Evolutionary conservation across 345 rosid species (phyloP), one percentile per base, ranked within the genome.

Genomic region (Eucalyptus guilfoylei): DNA sequence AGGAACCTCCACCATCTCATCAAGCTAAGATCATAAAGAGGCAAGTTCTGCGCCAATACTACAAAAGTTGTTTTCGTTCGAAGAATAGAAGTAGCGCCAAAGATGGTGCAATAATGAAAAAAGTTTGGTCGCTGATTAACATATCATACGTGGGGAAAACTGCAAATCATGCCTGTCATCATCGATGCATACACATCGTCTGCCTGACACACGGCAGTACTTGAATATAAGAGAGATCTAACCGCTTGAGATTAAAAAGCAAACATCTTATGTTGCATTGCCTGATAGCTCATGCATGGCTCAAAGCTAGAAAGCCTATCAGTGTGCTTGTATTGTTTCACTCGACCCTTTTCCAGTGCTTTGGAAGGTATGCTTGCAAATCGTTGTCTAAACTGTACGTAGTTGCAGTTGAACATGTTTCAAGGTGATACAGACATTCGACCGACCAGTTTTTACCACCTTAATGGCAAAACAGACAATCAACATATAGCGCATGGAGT

Each of bases 1-100:
- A 88, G 87, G 94, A 93, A 50, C 90, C 92, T 83, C 93, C 89
- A 37, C 89, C 93, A 58, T 58, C 55, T 55, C 80, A 52, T 42
- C 81, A 90, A 86, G 86, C 87, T 88, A 89, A 55, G 86, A 92
- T 88, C 44, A 80, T 37, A 16, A 94, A 90, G 89, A 95, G 89
- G 96, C 93, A 92, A 24, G 93, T 89, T 55, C 32, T 28, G 17
- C 11, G 8, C 62, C 2, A 7, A 24, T 16, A 54, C 52, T 24
- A 34, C 87, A 52, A 12, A 26, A 50, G 42, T 54, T 44, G 16
- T 34, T 86, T 86, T 49, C 60, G n/a, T 45, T 47, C 11, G 28
- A 76, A 76, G 85, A 40, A 76, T 11, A 40, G 30, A 76, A 40
- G 47, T 21, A 76, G 47, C 9, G 3, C 85, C 44, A 76, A 40